Conservation (phyloP, 2,329 filamentous ascomycete genomes). For the Diaporthe caulivora region DNA sequence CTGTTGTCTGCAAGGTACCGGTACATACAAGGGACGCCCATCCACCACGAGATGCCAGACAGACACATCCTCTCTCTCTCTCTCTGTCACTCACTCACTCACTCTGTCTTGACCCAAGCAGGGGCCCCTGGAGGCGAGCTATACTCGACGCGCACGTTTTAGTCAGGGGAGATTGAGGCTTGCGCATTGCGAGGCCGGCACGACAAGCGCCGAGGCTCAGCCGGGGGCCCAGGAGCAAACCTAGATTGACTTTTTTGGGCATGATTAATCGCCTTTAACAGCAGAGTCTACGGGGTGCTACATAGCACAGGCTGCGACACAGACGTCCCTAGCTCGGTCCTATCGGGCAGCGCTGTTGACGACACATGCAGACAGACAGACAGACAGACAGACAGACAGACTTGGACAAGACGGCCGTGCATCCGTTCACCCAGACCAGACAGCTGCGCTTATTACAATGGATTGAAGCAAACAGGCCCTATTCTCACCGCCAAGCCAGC, state of each 20-base stretch:
- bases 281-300: neutral
- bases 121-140: constrained; percentile 20
- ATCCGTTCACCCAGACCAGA: neutral
- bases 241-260: neutral
- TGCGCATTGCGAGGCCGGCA: constrained; percentile 24
- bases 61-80: no score
- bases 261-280: constrained; percentile 1
- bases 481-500: constrained; percentile 4
- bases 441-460: neutral
- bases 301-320: neutral
- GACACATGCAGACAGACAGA: no score
- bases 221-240: neutral
- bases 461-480: neutral
- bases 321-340: neutral
- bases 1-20: constrained; percentile 21
- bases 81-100: no score
- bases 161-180: constrained; percentile 24
- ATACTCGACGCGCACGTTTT: constrained; percentile 21
- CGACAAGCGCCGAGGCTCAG: constrained; percentile 3
- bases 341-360: constrained; percentile 9
- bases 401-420: no score
- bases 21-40: constrained; percentile 25
- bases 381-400: no score
- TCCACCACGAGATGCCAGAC: neutral
- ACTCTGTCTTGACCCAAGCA: neutral